Conservation (phyloP, 1,284 basidiomycete species). For the Baeospora myosura region DNA sequence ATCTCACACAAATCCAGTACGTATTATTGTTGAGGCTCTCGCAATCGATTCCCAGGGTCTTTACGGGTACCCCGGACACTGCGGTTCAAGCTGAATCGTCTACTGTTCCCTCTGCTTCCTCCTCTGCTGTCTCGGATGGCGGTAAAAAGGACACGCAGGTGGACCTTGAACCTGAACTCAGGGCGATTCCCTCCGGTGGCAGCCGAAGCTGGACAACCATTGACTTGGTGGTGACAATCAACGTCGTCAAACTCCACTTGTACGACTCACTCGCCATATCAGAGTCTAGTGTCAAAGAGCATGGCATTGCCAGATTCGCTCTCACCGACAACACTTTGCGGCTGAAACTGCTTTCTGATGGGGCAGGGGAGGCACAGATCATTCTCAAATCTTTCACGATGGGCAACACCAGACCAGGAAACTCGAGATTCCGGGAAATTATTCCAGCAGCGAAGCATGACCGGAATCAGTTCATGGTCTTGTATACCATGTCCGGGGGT, state of each 20-base stretch:
- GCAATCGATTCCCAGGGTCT: slow-evolving; percentile 70
- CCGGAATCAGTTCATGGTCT: slow-evolving; percentile 91
- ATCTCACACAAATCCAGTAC: slow-evolving; percentile 91
- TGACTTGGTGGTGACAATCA: slow-evolving; percentile 74
- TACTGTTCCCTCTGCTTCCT: slow-evolving; percentile 8
- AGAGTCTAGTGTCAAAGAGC: slow-evolving; percentile 59
- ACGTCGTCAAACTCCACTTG: slow-evolving; percentile 83
- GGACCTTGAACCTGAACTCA: slow-evolving; percentile 57
- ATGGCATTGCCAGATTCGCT: slow-evolving; percentile 83
- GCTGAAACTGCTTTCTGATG: slow-evolving; percentile 80
- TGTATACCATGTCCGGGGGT: slow-evolving; percentile 75
- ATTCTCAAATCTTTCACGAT: slow-evolving; percentile 88
- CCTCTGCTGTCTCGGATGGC: slow-evolving; percentile 7
- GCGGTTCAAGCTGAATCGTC: slow-evolving; percentile 20
- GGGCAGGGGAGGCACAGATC: slow-evolving; percentile 81
- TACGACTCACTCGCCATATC: slow-evolving; percentile 67
- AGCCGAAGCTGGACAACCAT: slow-evolving; percentile 52
- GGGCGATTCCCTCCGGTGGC: slow-evolving; percentile 19
- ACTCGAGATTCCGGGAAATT: slow-evolving; percentile 89
- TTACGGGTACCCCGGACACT: slow-evolving; percentile 37
- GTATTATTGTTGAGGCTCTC: slow-evolving; percentile 66
- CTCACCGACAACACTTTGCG: slow-evolving; percentile 77
- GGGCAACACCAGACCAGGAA: slow-evolving; percentile 79
- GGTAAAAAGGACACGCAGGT: slow-evolving; percentile 19
- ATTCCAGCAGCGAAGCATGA: slow-evolving; percentile 88